Base-by-base conservation (phyloP, 352 stramenopile genomes). In the Phytophthora ohioensis region DNA sequence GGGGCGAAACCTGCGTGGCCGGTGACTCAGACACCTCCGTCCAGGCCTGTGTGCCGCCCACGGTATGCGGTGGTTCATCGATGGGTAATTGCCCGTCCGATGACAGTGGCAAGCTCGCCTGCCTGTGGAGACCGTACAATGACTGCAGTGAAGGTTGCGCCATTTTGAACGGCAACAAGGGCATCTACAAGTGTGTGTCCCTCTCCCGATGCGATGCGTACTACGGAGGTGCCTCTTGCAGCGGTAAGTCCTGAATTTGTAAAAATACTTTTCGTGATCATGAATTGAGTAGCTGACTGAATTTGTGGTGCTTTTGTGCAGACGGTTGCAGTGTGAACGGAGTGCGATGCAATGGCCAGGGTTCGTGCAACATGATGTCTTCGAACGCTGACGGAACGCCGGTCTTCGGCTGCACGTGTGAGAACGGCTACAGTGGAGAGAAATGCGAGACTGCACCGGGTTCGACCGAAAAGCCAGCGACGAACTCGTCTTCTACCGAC, bases 151-250 rank as follows among this genome's bases (percentile, higher is more conserved):
- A 46, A 17, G 70, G 70, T 35, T 77, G 70, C 36, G 70, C 70
- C 9, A 56, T 77, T 39, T 55, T 77, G 55, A 61, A 77, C 34
- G 70, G 70, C 3, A 74, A 64, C 53, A 73, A 53, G 38, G 88
- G 87, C 48, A 88, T 93, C 52, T 94, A 94, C 76, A 94, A 93
- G 61, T 95, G 87, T 56, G 85, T 95, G 41, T 91, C 85, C 13
- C 67, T 94, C 47, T 62, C 81, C n/a, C 82, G 88, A 13, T 95
- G 88, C 61, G 85, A 95, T 62, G 59, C 77, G 21, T 92, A 92
- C 73, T 91, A 87, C 43, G 75, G 74, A 54, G 74, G 61, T 32
- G 58, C 71, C 56, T 60, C 71, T 15, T 94, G 86, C 66, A 93
- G 82, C 69, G 73, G 84, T 90, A 67, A 53, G 80, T 80, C 5